phyloP scores from a whole-genome alignment of 2,329 filamentous ascomycete genomes.

The Pseudogymnoascus destructans region DNA sequence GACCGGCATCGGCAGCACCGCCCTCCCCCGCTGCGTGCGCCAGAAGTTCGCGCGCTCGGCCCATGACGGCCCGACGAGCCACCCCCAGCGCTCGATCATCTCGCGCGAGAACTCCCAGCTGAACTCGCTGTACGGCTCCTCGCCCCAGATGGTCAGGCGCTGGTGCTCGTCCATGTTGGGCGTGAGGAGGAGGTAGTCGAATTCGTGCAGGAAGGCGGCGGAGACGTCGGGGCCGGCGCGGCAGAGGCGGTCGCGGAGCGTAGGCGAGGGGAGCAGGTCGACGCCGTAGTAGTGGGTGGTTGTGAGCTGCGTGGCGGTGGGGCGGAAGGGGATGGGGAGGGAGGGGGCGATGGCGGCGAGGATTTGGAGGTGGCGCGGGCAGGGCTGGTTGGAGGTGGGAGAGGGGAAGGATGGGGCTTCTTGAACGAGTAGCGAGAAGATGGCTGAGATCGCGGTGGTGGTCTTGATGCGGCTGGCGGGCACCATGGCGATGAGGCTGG shows the following conservation, averaged over 20 bases:
- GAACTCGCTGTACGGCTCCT: slow-evolving; percentile 30
- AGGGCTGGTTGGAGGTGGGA: slow-evolving; percentile 23
- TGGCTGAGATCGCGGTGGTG: slow-evolving; percentile 25
- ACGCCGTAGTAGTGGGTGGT: slow-evolving; percentile 31
- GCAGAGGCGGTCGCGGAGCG: slow-evolving; percentile 29
- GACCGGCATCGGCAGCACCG: background rate
- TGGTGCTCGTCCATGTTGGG: slow-evolving; percentile 14
- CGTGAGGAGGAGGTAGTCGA: slow-evolving; percentile 20
- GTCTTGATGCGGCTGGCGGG: slow-evolving; percentile 28
- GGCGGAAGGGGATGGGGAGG: slow-evolving; percentile 27
- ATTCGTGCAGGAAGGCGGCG: slow-evolving; percentile 28
- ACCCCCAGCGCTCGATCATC: slow-evolving; percentile 30
- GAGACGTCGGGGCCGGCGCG: slow-evolving; percentile 27
- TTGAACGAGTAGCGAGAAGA: slow-evolving; percentile 27
- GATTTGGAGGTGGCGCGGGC: slow-evolving; percentile 22
- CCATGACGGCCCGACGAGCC: slow-evolving; percentile 29
- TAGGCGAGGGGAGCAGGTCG: slow-evolving; percentile 31
- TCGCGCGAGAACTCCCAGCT: slow-evolving; percentile 32
- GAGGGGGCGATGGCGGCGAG: slow-evolving; percentile 23
- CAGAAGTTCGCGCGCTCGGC: slow-evolving; percentile 31
- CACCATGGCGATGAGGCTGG: slow-evolving; percentile 23
- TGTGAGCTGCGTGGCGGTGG: slow-evolving; percentile 29
- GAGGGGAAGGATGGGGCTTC: slow-evolving; percentile 22
- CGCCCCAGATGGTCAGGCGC: slow-evolving; percentile 32
- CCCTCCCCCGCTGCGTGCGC: slow-evolving; percentile 27